Conservation (phyloP, 2,329 filamentous ascomycete species). For the Colletotrichum magnum region DNA sequence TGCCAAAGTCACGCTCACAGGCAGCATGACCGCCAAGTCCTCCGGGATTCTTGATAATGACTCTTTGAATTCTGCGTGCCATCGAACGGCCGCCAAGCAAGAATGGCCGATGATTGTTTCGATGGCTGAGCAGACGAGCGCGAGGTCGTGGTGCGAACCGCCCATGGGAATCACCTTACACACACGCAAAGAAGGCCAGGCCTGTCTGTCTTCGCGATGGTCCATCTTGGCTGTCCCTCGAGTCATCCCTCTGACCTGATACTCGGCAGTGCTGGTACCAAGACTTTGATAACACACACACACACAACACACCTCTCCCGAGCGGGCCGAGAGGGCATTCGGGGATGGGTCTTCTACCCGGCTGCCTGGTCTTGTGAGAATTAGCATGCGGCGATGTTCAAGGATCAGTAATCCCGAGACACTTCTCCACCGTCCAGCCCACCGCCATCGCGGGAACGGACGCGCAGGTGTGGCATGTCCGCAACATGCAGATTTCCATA, state of each 20-base stretch:
- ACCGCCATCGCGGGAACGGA: too few relatives aligned
- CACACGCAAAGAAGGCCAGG: not conserved
- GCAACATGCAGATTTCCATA: not conserved
- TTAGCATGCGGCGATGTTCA: too few relatives aligned
- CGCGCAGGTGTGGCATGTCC: conserved; percentile 16
- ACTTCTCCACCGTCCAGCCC: not conserved
- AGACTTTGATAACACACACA: not conserved
- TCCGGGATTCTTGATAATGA: not conserved
- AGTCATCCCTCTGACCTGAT: not conserved
- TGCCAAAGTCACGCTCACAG: too few relatives aligned
- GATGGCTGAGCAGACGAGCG: not conserved
- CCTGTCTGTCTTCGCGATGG: not conserved
- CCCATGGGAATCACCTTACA: not conserved
- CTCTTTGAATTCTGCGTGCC: not conserved
- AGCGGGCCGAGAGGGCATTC: too few relatives aligned
- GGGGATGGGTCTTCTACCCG: too few relatives aligned
- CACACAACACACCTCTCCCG: not conserved
- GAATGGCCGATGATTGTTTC: not conserved
- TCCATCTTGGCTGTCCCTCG: not conserved
- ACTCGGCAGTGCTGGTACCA: not conserved
- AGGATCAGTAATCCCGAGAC: conserved; percentile 10
- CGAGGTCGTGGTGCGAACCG: not conserved
- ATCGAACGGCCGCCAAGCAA: not conserved
- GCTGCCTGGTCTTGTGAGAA: too few relatives aligned
- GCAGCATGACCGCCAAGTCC: conserved; percentile 12